These are phyloP conservation scores for Cordyceps farinosa DNA, from an alignment of 2,329 filamentous ascomycete genomes.

Conservation along the genomic window DNA sequence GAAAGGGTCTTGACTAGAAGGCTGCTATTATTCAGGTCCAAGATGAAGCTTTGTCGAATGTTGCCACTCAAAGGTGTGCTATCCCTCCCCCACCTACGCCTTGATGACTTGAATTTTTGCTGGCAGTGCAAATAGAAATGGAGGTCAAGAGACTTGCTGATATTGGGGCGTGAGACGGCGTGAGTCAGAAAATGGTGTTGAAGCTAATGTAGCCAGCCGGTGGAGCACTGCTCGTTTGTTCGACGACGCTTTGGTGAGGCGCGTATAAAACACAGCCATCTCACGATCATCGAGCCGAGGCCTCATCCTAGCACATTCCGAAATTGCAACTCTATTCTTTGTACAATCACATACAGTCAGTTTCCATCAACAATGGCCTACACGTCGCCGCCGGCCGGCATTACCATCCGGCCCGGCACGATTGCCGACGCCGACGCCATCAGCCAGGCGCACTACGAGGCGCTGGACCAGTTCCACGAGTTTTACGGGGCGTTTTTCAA, in stretches of 20 bases:
- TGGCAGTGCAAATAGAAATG: not conserved
- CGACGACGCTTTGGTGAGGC: not conserved
- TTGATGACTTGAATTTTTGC: too few species aligned
- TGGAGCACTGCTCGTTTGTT: not conserved
- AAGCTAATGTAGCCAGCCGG: not conserved
- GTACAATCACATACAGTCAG: too few species aligned
- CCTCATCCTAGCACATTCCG: too few species aligned
- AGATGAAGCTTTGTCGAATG: too few species aligned
- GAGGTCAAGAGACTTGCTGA: not conserved
- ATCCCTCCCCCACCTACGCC: too few species aligned
- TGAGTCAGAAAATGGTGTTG: slow-evolving; percentile 4
- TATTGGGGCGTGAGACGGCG: not conserved
- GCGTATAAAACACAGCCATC: not conserved
- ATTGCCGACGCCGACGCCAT: slow-evolving; percentile 20
- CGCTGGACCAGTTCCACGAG: slow-evolving; percentile 20
- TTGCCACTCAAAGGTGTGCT: too few species aligned
- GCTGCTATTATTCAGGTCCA: too few species aligned
- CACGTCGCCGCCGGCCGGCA: not conserved
- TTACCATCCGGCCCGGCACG: slow-evolving; percentile 19
- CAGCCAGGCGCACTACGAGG: slow-evolving; percentile 21
- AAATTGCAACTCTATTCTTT: too few species aligned
- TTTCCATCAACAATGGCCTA: not conserved
- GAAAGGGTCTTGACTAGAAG: too few species aligned
- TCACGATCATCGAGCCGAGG: too few species aligned
- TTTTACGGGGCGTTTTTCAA: slow-evolving; percentile 24